A percentile compares a stretch with the other conserved stretches of the same genome.
Conservation (phyloP, 2,329 filamentous ascomycete species). For the Sporothrix curviconia region DNA sequence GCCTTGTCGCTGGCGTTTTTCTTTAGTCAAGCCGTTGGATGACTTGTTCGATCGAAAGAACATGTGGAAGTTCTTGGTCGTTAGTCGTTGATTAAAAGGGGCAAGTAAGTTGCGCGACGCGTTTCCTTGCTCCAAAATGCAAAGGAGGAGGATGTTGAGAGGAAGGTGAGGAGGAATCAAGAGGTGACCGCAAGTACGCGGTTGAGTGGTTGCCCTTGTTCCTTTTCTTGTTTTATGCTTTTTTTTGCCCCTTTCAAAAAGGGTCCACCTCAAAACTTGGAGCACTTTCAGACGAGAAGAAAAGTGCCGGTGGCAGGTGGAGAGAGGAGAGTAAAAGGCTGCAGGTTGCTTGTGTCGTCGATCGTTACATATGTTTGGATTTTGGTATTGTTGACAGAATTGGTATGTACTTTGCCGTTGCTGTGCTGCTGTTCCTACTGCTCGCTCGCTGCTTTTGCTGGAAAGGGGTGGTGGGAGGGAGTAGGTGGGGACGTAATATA, state of each 20-base stretch:
- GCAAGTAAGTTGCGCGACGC: background rate
- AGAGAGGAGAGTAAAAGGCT: background rate
- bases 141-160: background rate
- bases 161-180: background rate
- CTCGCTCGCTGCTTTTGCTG: slow-evolving; percentile 8
- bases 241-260: no score
- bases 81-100: background rate
- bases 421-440: slow-evolving; percentile 3
- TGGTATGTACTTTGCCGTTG: background rate
- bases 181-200: background rate
- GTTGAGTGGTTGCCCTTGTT: no score
- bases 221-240: background rate
- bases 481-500: background rate
- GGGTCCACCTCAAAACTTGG: no score
- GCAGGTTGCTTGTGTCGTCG: background rate
- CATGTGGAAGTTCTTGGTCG: slow-evolving; percentile 32
- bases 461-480: background rate
- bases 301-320: background rate
- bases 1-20: slow-evolving; percentile 32
- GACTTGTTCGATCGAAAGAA: slow-evolving; percentile 39
- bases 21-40: slow-evolving; percentile 31
- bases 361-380: background rate
- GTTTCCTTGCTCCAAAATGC: background rate
- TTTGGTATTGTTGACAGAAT: background rate
- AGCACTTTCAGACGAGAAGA: no score